Evolutionary conservation across 2,329 filamentous ascomycete genomes (phyloP), one percentile per base, ranked within the genome.

Genomic region (Fusarium transvaalense): DNA sequence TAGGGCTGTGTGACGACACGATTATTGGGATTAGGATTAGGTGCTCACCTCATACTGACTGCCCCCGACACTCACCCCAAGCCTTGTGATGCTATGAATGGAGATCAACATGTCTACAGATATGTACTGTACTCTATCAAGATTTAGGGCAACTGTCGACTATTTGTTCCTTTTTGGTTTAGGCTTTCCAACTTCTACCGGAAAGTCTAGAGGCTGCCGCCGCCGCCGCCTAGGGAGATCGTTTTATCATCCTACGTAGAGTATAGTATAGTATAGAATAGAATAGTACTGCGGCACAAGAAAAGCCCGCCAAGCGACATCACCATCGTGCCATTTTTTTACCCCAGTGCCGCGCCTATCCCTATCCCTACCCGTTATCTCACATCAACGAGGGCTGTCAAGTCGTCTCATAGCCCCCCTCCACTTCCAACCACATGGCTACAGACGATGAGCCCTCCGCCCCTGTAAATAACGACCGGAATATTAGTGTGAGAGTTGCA

Each of bases 1-100:
- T 76, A 76, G 74, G 74, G 74, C 74, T 76, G 74, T 76, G 72
- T 74, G 72, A 72, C 71, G 71, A 75, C 64, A 72, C 42, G 23
- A 61, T 46, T 50, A 52, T 32, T 47, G 25, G 15, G 19, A 37
- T 45, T 31, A 31, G 42, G 42, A 45, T 45, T 51, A 51, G 47
- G 47, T 51, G 47, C 47, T 51, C 21, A 46, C 52, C n/a, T n/a
- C 15, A 48, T 35, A 29, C 41, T 46, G 9, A 25, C 23, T 25
- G 23, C 4, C 23, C 4, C 23, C 4, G 23, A 10, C n/a, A 29
- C n/a, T 37, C 17, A 31, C 37, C 34, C 34, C 32, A 52, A 56
- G 50, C 54, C 65, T 42, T 45, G 42, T 19, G 34, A 29, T 61
- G 54, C 65, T 32, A 61, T 42, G 35, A 38, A 41, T 32, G 23